Evolutionary conservation across 2,329 filamentous ascomycete genomes (phyloP).

Genomic region (Magnaporthiopsis poae): DNA sequence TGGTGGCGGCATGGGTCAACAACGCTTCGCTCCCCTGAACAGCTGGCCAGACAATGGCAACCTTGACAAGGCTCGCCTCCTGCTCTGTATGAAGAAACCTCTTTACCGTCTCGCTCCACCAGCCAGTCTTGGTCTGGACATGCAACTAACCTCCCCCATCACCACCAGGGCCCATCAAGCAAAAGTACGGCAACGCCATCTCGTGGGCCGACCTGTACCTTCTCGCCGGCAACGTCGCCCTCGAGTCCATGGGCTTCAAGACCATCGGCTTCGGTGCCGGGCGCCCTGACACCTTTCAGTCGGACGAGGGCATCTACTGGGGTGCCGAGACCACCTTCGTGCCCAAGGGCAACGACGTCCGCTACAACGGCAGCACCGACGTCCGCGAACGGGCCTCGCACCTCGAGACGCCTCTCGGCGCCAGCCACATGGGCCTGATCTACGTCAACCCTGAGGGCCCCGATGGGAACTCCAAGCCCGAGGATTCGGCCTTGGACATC

Average conservation of each 20-base stretch:
- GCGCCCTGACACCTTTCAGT: slow-evolving; percentile 59
- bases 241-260: slow-evolving; percentile 63
- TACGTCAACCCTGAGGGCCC: slow-evolving; percentile 70
- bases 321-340: slow-evolving; percentile 60
- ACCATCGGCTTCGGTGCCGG: slow-evolving; percentile 62
- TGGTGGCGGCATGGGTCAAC: slow-evolving; percentile 57
- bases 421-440: slow-evolving; percentile 62
- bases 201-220: slow-evolving; percentile 65
- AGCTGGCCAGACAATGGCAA: slow-evolving; percentile 67
- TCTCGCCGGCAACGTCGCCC: slow-evolving; percentile 61
- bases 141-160: not conserved
- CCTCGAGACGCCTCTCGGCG: slow-evolving; percentile 54
- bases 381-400: slow-evolving; percentile 42
- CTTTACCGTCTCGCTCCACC: too few species aligned
- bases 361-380: slow-evolving; percentile 43
- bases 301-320: slow-evolving; percentile 67
- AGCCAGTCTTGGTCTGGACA: not conserved
- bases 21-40: slow-evolving; percentile 67
- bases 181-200: slow-evolving; percentile 70
- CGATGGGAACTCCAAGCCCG: slow-evolving; percentile 55
- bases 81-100: slow-evolving; percentile 35
- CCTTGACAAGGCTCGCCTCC: slow-evolving; percentile 66
- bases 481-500: slow-evolving; percentile 58
- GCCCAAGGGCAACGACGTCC: slow-evolving; percentile 49
- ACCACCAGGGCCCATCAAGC: slow-evolving; percentile 55